A percentile compares a stretch with the other conserved stretches of the same genome.
phyloP scores from a whole-genome alignment of 139 green algal genomes.

The Picochlorum sp. region DNA sequence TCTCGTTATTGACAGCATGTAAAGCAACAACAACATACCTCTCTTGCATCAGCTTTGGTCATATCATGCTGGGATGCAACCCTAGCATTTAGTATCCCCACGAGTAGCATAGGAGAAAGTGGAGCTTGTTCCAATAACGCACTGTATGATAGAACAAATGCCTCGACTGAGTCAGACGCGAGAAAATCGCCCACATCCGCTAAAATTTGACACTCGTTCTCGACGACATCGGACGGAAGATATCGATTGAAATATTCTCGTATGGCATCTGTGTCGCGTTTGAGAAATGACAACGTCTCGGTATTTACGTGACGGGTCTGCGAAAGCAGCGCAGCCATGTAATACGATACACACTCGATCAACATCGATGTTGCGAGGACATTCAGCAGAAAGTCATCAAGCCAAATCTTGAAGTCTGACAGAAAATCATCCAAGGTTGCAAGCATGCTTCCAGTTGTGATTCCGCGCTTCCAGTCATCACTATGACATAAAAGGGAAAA shows the following conservation, averaged over 20 bases:
- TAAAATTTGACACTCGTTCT: constrained; percentile 38
- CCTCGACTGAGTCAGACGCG: constrained; percentile 42
- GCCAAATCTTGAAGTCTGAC: constrained; percentile 39
- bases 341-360: constrained; percentile 42
- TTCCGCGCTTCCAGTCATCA: constrained; percentile 44
- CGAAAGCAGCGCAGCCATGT: constrained; percentile 36
- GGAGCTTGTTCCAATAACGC: constrained; percentile 34
- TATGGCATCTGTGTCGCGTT: constrained; percentile 23
- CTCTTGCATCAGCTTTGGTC: constrained; percentile 32
- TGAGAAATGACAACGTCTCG: constrained; percentile 20
- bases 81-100: constrained; percentile 30
- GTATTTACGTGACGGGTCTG: constrained; percentile 23
- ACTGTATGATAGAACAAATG: constrained; percentile 59
- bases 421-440: constrained; percentile 75
- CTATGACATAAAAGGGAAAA: constrained; percentile 33
- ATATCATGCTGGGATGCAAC: constrained; percentile 23
- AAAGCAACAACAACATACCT: constrained; percentile 15
- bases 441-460: constrained; percentile 46
- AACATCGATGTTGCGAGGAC: constrained; percentile 38
- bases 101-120: constrained; percentile 33
- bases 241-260: constrained; percentile 42
- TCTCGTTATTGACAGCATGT: no score
- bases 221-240: constrained; percentile 6
- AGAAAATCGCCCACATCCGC: constrained; percentile 43
- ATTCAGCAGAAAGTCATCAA: constrained; percentile 31